phyloP scores from a whole-genome alignment of 202 grass and related monocot species.

The Musa balbisiana region DNA sequence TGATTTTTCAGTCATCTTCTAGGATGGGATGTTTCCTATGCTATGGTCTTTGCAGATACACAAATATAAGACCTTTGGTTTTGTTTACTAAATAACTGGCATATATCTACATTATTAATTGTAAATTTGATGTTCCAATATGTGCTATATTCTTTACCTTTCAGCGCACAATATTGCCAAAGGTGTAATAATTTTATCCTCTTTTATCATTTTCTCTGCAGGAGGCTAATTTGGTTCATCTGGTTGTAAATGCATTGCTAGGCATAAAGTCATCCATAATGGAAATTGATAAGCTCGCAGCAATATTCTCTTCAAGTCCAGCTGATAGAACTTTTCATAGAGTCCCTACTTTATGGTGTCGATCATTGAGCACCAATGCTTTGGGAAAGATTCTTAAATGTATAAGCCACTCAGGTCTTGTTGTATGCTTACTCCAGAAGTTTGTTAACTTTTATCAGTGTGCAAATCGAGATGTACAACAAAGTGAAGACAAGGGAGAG shows the following conservation, averaged over 20 bases:
- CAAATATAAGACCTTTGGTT: too few relatives aligned
- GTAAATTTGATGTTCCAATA: too few relatives aligned
- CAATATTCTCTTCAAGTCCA: slow-evolving; percentile 48
- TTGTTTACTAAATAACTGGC: too few relatives aligned
- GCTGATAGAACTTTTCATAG: slow-evolving; percentile 67
- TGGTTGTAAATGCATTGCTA: slow-evolving; percentile 64
- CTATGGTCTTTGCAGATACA: too few relatives aligned
- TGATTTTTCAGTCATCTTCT: too few relatives aligned
- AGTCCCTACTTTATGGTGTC: slow-evolving; percentile 67
- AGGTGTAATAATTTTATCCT: not conserved
- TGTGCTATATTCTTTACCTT: too few relatives aligned
- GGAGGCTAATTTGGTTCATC: slow-evolving; percentile 63
- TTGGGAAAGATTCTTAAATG: slow-evolving; percentile 72
- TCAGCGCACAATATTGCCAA: not conserved
- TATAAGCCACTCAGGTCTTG: slow-evolving; percentile 43
- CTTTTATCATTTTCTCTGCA: slow-evolving; percentile 34
- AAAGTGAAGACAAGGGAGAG: slow-evolving; percentile 23
- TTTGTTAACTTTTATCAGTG: slow-evolving; percentile 76
- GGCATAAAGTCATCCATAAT: slow-evolving; percentile 70
- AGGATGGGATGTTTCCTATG: too few relatives aligned
- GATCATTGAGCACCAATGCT: slow-evolving; percentile 51
- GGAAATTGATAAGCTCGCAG: slow-evolving; percentile 66
- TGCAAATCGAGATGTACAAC: slow-evolving; percentile 32
- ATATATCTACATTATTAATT: too few relatives aligned
- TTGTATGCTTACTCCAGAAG: slow-evolving; percentile 70